These are phyloP conservation scores for Cucumis hystrix DNA, from an alignment of 306 rosid genomes.

Conservation along the genomic window DNA sequence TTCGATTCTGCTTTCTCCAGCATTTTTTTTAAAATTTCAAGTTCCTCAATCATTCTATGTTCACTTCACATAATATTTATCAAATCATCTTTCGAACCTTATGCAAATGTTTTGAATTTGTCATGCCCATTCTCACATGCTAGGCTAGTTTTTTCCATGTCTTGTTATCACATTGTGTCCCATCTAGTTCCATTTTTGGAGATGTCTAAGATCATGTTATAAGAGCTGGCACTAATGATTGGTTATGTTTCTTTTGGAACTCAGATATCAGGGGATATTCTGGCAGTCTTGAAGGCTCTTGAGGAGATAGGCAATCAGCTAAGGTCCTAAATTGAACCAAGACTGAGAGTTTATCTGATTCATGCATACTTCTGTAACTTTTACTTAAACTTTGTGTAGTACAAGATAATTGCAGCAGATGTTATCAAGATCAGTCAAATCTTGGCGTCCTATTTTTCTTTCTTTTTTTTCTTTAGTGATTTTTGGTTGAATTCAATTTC, in stretches of 20 bases:
- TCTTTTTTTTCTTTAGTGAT: background rate
- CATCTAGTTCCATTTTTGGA: background rate
- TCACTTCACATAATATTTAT: background rate
- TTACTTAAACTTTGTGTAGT: background rate
- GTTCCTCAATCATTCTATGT: background rate
- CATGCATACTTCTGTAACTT: background rate
- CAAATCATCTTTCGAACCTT: background rate
- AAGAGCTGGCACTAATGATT: background rate
- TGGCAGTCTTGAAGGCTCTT: slow-evolving; percentile 70
- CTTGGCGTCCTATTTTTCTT: background rate
- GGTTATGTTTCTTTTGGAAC: slow-evolving; percentile 12
- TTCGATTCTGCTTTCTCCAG: background rate
- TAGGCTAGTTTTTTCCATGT: background rate
- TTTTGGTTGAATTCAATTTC: slow-evolving; percentile 3
- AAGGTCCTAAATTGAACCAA: slow-evolving; percentile 37
- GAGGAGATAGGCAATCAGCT: slow-evolving; percentile 80
- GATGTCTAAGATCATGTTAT: background rate
- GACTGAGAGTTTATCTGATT: background rate
- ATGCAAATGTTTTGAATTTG: background rate
- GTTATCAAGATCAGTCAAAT: background rate
- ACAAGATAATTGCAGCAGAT: background rate
- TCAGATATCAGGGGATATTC: slow-evolving; percentile 76
- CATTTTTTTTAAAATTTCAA: background rate
- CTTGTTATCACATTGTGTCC: background rate
- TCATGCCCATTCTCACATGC: background rate